Base-by-base conservation (phyloP, 2,329 filamentous ascomycete genomes). In the Ophiostoma ips region DNA sequence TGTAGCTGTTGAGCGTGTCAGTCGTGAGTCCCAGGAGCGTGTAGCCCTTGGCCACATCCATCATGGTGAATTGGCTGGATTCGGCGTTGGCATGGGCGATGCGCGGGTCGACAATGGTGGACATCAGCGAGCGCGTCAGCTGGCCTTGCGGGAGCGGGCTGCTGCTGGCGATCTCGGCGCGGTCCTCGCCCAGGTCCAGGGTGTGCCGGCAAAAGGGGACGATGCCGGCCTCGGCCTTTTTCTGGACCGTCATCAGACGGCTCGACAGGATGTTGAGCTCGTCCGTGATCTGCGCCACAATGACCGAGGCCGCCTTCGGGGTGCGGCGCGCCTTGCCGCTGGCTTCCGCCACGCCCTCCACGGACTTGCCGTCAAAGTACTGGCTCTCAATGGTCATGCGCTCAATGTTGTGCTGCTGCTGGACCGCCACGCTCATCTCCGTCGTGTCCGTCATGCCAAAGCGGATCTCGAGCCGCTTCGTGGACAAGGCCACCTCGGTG, bases 401-500 rank as follows among this genome's bases (percentile, higher is more conserved):
- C 24, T 51, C 49, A 5, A 50, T 37, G n/a, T 16, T 30, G 24
- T 38, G 24, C 33, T 49, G 52, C 37, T 51, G 52, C 11, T 34
- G 38, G 5, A 50, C n/a, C 18, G 31, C 34, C 37, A 19, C 7
- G 9, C 11, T n/a, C 33, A 41, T 30, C 21, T 36, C 6, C 11
- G 24, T 8, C n/a, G 16, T 10, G 30, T 36, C 6, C 11, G 24
- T 8, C n/a, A n/a, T 10, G 46, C 31, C 46, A 8, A 53, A 49
- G 35, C 52, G 52, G 28, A 53, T 31, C 31, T 51, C 48, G 11
- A 50, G 33, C 10, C 33, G 38, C 11, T 44, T 44, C 7, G 40
- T 45, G n/a, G n/a, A 9, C 6, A 30, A 31, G 2, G 40, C 33
- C 4, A 45, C 12, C 16, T 44, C 21, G 16, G 10, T 15, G n/a